These are phyloP conservation scores for Gloeostereum incarnatum DNA, from an alignment of 768 basidiomycete genomes.

Conservation along the genomic window DNA sequence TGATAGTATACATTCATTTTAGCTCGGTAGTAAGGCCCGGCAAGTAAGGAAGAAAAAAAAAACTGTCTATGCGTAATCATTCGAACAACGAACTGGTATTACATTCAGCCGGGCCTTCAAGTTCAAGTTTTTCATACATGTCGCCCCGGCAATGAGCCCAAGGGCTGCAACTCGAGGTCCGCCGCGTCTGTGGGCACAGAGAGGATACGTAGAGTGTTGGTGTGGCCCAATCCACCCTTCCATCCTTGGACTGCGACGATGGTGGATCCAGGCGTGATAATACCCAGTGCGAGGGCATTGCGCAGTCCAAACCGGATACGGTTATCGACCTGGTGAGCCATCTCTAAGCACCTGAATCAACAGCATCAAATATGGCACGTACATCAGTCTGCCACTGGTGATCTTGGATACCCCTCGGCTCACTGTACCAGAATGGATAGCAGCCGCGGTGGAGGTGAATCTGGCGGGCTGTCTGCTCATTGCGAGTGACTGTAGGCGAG, in stretches of 20 bases:
- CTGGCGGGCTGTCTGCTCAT: conserved; percentile 91
- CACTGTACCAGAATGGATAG: conserved; percentile 95
- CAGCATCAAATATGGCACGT: conserved; percentile 19
- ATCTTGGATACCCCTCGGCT: conserved; percentile 80
- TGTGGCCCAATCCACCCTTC: conserved; percentile 96
- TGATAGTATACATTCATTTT: too few species aligned
- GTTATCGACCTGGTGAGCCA: conserved; percentile 72
- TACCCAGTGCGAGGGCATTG: conserved; percentile 71
- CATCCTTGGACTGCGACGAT: conserved; percentile 98
- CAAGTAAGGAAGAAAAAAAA: too few species aligned
- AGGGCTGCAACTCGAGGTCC: conserved; percentile 66
- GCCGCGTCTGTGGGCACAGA: conserved; percentile 75
- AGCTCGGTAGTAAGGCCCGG: too few species aligned
- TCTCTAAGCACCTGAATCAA: conserved; percentile 9
- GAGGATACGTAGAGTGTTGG: conserved; percentile 81
- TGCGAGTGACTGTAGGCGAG: conserved; percentile 76
- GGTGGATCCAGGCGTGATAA: conserved; percentile 83
- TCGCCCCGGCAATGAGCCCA: too few species aligned
- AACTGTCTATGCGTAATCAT: too few species aligned
- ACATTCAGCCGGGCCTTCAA: too few species aligned
- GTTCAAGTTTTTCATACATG: conserved; percentile 3
- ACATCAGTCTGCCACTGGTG: conserved; percentile 99
- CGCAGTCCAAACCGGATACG: conserved; percentile 84
- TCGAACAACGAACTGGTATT: too few species aligned
- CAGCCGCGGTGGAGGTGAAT: conserved; percentile 94